Evolutionary conservation across 176 grass and related monocot genomes (phyloP).

Genomic region (Paspalum vaginatum): DNA sequence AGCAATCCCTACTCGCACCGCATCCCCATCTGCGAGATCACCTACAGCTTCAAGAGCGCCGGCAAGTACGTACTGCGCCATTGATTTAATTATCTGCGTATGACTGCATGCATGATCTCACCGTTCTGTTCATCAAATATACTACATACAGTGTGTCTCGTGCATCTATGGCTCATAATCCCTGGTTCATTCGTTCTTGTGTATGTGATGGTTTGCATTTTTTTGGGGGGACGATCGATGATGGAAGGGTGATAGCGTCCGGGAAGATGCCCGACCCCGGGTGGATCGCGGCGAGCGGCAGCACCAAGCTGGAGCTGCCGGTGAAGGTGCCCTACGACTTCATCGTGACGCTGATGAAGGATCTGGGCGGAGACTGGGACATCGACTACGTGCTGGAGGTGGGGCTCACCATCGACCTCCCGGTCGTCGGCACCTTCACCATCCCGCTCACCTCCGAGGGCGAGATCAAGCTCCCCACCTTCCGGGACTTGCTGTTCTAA

Average conservation of each 20-base stretch:
- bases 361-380: constrained; percentile 83
- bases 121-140: background rate
- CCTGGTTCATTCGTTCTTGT: background rate
- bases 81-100: background rate
- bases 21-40: constrained; percentile 81
- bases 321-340: constrained; percentile 86
- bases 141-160: background rate
- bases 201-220: background rate
- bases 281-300: constrained; percentile 65
- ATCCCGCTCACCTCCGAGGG: constrained; percentile 68
- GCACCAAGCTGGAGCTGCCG: constrained; percentile 77
- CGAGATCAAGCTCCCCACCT: constrained; percentile 86
- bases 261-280: constrained; percentile 81
- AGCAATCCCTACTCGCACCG: constrained; percentile 74
- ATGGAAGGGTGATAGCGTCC: constrained; percentile 54
- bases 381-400: constrained; percentile 76
- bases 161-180: background rate
- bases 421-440: constrained; percentile 74
- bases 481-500: constrained; percentile 67
- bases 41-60: constrained; percentile 73
- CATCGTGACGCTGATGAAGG: constrained; percentile 65
- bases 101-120: background rate
- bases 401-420: constrained; percentile 75
- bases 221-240: background rate
- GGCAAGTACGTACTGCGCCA: constrained; percentile 41